A percentile compares a stretch with the other conserved stretches of the same genome.
phyloP scores from a whole-genome alignment of 306 rosid species.

The Vigna radiata region DNA sequence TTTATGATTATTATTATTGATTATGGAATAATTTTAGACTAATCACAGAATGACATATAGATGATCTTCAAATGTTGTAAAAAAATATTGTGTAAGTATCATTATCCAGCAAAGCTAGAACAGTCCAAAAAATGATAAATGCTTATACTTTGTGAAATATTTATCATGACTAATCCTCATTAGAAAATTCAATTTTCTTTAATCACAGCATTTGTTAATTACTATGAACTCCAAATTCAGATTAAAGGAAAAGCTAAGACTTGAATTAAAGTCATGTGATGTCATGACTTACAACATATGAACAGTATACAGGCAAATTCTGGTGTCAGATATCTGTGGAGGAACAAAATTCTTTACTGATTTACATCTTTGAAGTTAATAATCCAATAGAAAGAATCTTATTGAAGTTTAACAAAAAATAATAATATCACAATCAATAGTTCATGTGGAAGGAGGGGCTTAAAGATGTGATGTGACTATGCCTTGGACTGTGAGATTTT shows the following conservation, averaged over 20 bases:
- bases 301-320: slow-evolving; percentile 47
- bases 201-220: too few relatives aligned
- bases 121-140: too few relatives aligned
- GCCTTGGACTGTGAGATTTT: slow-evolving; percentile 43
- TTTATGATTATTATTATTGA: too few relatives aligned
- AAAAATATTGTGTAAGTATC: too few relatives aligned
- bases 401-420: slow-evolving; percentile 41
- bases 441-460: slow-evolving; percentile 42
- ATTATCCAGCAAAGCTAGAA: too few relatives aligned
- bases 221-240: too few relatives aligned
- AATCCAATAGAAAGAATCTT: slow-evolving; percentile 51
- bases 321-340: slow-evolving; percentile 52
- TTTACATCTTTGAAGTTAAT: slow-evolving; percentile 67
- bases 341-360: slow-evolving; percentile 59
- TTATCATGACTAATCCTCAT: too few relatives aligned
- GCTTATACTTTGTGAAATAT: too few relatives aligned
- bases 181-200: too few relatives aligned
- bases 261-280: slow-evolving; percentile 22
- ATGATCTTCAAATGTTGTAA: too few relatives aligned
- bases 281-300: slow-evolving; percentile 29
- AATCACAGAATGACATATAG: too few relatives aligned
- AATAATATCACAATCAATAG: slow-evolving; percentile 50
- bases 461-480: slow-evolving; percentile 27
- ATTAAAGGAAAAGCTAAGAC: neutral
- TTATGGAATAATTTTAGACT: too few relatives aligned